These are phyloP conservation scores for Corchorus olitorius DNA, from an alignment of 345 rosid species.

Conservation along the genomic window DNA sequence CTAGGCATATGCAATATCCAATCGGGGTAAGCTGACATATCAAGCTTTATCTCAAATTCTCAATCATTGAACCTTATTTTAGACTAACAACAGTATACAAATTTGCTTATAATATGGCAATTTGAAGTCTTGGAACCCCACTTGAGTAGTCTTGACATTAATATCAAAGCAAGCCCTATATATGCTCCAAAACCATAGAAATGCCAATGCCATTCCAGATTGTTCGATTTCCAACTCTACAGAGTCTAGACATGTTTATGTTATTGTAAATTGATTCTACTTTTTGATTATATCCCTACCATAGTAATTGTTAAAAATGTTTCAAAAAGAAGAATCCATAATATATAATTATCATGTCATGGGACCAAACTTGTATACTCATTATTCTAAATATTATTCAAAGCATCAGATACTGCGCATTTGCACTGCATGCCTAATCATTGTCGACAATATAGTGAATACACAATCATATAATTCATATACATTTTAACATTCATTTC, in stretches of 20 bases:
- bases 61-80: background rate
- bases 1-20: background rate
- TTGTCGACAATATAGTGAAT: background rate
- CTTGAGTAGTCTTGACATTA: too few species aligned
- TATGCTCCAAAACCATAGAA: too few species aligned
- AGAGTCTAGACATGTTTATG: background rate
- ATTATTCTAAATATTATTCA: background rate
- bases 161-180: too few species aligned
- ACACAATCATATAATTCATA: slow-evolving; percentile 3
- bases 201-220: too few species aligned
- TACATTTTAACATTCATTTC: background rate
- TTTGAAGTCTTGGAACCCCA: background rate
- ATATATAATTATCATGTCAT: background rate
- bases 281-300: background rate
- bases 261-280: too few species aligned
- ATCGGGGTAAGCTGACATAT: background rate
- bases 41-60: slow-evolving; percentile 5
- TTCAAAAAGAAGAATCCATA: too few species aligned
- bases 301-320: too few species aligned
- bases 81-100: background rate
- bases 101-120: background rate
- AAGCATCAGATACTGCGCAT: background rate
- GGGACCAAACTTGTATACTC: background rate
- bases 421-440: slow-evolving; percentile 21
- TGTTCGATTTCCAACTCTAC: too few species aligned